Base-by-base conservation (phyloP, 106 monocot species). In the Platanthera guangdongensis region DNA sequence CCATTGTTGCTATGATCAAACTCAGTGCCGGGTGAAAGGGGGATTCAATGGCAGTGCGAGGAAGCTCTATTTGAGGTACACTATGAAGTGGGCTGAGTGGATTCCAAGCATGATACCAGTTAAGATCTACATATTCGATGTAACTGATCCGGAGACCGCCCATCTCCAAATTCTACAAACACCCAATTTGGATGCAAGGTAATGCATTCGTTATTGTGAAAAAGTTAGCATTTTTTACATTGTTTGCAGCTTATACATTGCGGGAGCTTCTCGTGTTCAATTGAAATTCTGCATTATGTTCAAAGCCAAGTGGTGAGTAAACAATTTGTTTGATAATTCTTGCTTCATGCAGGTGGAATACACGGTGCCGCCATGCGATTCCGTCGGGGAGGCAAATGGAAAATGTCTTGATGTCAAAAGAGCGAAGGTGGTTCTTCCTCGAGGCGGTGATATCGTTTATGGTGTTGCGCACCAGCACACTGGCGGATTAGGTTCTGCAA, bases 51-150 rank as follows among this genome's bases (percentile, higher is more conserved):
- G 62, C 14, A 57, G 49, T 16, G 12, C 19, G 0, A 84, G 86
- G 76, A 90, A 81, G 79, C 82, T 89, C 13, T 90, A 83, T 62
- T 49, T 95, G 28, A 90, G 70, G 81, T 95, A 95, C 72, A 90
- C 83, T 0, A 86, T 95, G 70, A 81, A 77, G 51, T 95, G 95
- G 95, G 52, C 80, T 5, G 83, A 86, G 30, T 92, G 87, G 92
- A 80, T 78, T 78, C 82, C 85, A 0, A 81, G 11, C 19, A 77
- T 86, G 14, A 62, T 82, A 5, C 95, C 95, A 7, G 92, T 92
- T 18, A 92, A 88, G 83, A 88, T 95, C 25, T 95, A 92, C 55
- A 90, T 95, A 73, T 78, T 95, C 13, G 95, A 95, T 71, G 87
- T 82, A 14, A 88, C 94, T 76, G 78, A 84, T 71, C 80, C 0